phyloP scores from a whole-genome alignment of 768 basidiomycete genomes.

The Panaeolus cyanescens region DNA sequence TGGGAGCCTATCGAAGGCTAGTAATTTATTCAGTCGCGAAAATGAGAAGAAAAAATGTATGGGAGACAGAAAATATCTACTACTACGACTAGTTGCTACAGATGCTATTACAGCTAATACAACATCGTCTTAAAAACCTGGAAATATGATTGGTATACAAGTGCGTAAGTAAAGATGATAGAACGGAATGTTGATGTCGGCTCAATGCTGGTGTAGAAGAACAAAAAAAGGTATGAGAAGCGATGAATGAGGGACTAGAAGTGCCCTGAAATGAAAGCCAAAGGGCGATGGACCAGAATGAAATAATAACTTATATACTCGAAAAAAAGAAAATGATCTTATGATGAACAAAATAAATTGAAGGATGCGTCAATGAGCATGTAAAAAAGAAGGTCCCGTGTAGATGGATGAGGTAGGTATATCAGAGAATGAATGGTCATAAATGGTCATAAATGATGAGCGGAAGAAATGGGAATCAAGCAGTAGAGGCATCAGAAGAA shows the following conservation, averaged over 20 bases:
- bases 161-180: neutral
- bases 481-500: neutral
- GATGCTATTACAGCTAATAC: neutral
- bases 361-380: neutral
- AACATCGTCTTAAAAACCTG: neutral
- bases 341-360: neutral
- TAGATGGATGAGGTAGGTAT: neutral
- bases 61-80: neutral
- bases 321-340: neutral
- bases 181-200: no score
- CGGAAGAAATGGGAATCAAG: neutral
- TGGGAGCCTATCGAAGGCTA: neutral
- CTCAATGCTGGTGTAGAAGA: no score
- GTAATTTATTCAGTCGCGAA: neutral
- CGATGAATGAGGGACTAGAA: neutral
- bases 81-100: neutral
- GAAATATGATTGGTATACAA: neutral
- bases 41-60: neutral
- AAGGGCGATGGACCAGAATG: neutral
- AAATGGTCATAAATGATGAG: neutral
- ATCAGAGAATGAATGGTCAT: neutral
- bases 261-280: neutral
- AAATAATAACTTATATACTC: neutral
- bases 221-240: no score
- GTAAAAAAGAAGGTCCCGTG: neutral